Base-by-base conservation (phyloP, 805 yeast species). In the Starmerella lactis-condensi region DNA sequence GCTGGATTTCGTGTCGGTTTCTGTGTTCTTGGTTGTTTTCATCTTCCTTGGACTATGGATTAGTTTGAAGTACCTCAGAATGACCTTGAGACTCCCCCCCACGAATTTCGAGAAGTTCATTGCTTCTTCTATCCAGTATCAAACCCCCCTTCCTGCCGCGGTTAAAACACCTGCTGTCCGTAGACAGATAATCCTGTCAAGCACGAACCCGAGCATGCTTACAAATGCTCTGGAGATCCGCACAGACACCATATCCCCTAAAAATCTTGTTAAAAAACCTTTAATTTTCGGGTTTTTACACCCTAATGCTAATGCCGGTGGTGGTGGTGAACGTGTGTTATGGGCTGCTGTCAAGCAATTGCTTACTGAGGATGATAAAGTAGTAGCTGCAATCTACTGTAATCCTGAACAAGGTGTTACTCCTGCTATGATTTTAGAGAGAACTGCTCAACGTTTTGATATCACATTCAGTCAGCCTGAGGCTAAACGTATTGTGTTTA, bases 241-340 rank as follows among this genome's bases (percentile, higher is more conserved):
- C 21, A 28, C 37, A 15, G 25, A 28, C 10, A 28, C 35, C n/a
- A 30, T 42, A 10, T 12, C 30, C 10, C 16, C 31, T 15, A 24
- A 18, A 22, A 24, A 21, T 9, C 20, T 22, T 7, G 28, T 27
- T 5, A 29, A 34, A 24, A 22, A 24, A 13, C 41, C 39, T 11
- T 42, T 61, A 7, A 52, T 79, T 8, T 74, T 60, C 49, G 99
- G 96, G 5, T 83, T 76, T 47, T 82, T 89, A 58, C 99, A 89
- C 54, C 98, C 98, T 0, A 77, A 74, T 45, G 82, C 94, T 40
- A 78, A 77, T 50, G 91, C 93, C 24, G 93, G 92, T 28, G 99
- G 99, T 13, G 99, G 99, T 19, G 99, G 99, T 16, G 99, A 89
- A 50, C 68, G 85, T 34, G 98, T 89, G 1, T 58, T 89, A 24